A percentile compares a stretch with the other conserved stretches of the same genome.
Evolutionary conservation across 768 basidiomycete genomes (phyloP).

Genomic region (Lactarius deliciosus): DNA sequence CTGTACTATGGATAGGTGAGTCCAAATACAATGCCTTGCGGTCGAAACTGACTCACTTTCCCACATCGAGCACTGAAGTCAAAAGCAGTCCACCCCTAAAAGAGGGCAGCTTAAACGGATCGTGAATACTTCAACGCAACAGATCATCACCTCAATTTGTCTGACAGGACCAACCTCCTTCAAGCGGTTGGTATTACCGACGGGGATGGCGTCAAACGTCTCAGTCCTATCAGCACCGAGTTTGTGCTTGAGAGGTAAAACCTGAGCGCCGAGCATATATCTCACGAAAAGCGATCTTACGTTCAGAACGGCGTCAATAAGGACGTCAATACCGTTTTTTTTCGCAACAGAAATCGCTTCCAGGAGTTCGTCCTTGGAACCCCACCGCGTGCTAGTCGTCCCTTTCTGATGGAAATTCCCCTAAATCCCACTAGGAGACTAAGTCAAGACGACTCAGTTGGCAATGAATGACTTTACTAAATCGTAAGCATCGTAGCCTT

Average conservation of each 20-base stretch:
- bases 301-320: constrained; percentile 89
- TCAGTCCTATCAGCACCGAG: constrained; percentile 81
- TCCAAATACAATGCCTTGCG: not conserved
- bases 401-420: constrained; percentile 85
- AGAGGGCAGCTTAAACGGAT: constrained; percentile 15
- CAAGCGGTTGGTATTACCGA: constrained; percentile 66
- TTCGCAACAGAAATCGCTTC: constrained; percentile 67
- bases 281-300: constrained; percentile 41
- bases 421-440: constrained; percentile 72
- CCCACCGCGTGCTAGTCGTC: constrained; percentile 75
- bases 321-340: constrained; percentile 65
- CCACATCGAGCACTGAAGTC: constrained; percentile 75
- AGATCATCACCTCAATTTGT: constrained; percentile 59
- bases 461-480: constrained; percentile 47
- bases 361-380: constrained; percentile 77
- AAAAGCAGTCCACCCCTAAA: constrained; percentile 82
- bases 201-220: constrained; percentile 64
- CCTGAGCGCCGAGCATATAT: constrained; percentile 1
- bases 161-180: constrained; percentile 55
- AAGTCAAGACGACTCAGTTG: not conserved
- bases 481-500: constrained; percentile 87
- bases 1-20: constrained; percentile 55
- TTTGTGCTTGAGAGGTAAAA: constrained; percentile 57
- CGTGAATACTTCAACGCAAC: not conserved
- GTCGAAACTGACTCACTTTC: constrained; percentile 48